Conservation (phyloP, 2,329 filamentous ascomycete species). For the Periconia macrospinosa region DNA sequence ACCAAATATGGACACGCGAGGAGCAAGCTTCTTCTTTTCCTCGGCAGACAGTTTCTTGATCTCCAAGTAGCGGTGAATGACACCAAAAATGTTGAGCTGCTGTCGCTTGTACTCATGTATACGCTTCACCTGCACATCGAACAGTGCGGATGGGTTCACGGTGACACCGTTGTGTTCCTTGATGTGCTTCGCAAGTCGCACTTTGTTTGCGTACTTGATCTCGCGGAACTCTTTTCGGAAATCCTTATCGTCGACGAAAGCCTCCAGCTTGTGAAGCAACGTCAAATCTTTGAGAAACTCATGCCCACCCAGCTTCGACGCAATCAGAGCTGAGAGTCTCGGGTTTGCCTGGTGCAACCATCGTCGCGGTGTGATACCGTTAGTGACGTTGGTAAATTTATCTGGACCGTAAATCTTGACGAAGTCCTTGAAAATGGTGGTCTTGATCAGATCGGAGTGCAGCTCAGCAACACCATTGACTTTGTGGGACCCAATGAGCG, state of each 20-base stretch:
- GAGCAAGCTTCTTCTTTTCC: constrained; percentile 81
- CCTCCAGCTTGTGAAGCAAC: constrained; percentile 80
- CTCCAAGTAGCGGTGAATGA: constrained; percentile 89
- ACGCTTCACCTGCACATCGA: constrained; percentile 97
- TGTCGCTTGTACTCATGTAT: constrained; percentile 99
- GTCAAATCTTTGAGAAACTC: constrained; percentile 91
- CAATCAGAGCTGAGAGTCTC: constrained; percentile 85
- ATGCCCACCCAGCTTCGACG: constrained; percentile 80
- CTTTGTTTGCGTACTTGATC: constrained; percentile 96
- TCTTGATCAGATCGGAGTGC: constrained; percentile 96
- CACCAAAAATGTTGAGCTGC: constrained; percentile 98
- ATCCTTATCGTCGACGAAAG: constrained; percentile 78
- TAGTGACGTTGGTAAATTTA: constrained; percentile 98
- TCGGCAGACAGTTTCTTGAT: constrained; percentile 84
- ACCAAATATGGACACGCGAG: constrained; percentile 93
- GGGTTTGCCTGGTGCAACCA: constrained; percentile 99
- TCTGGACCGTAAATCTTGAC: constrained; percentile 92
- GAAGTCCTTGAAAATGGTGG: constrained; percentile 99
- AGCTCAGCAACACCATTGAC: constrained; percentile 98
- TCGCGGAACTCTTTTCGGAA: constrained; percentile 95
- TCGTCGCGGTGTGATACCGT: constrained; percentile 91
- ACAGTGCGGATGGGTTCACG: constrained; percentile 85
- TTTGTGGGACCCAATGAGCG: constrained; percentile 97
- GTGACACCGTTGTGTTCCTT: constrained; percentile 76
- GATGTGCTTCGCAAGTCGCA: constrained; percentile 88